Evolutionary conservation across 352 stramenopile genomes (phyloP), one percentile per base, ranked within the genome.

Genomic region (Thraustochytrium sp.): DNA sequence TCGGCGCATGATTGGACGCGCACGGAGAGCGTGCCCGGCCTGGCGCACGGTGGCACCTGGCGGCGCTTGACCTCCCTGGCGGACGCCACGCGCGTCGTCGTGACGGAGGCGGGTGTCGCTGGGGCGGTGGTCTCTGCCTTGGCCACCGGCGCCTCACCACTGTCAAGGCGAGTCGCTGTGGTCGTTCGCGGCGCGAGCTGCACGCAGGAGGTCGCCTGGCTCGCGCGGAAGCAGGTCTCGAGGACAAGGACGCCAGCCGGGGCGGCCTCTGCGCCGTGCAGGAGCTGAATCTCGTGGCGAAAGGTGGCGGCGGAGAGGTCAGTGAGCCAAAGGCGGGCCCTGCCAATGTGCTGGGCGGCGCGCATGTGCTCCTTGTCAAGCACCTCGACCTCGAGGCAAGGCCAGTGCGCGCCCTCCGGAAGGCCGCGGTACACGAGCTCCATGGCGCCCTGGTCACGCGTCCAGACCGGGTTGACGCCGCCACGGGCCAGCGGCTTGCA

Each of bases 331-430:
- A 80, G 9, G 31, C 42, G 31, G 8, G 68, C 29, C 9, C 9
- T 21, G 2, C 48, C 68, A 37, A 80, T 80, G 23, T 55, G 37
- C 49, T 64, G 68, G 31, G 76, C 68, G 0, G 31, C 26, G 3
- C 48, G 48, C 5, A 63, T 64, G 5, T 75, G 5, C 38, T 80
- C 68, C 42, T 80, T 80, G 68, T 80, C 68, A 8, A 80, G 2
- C 11, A 80, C 68, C 31, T 23, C 5, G 9, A 80, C 16, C 26
- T 62, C 53, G 1, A 80, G 1, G 21, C 8, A 55, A 13, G 68
- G 68, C 68, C 68, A 80, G 11, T 8, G 9, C 16, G 42, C 42
- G 1, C 37, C n/a, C 5, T 16, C 23, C 23, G 5, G 8, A 9
- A 53, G 31, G 16, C 68, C 68, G 26, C 8, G 9, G 42, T 80